Evolutionary conservation across 176 grass and related monocot genomes (phyloP), one percentile per base, ranked within the genome.

Genomic region (Juncus inflexus): DNA sequence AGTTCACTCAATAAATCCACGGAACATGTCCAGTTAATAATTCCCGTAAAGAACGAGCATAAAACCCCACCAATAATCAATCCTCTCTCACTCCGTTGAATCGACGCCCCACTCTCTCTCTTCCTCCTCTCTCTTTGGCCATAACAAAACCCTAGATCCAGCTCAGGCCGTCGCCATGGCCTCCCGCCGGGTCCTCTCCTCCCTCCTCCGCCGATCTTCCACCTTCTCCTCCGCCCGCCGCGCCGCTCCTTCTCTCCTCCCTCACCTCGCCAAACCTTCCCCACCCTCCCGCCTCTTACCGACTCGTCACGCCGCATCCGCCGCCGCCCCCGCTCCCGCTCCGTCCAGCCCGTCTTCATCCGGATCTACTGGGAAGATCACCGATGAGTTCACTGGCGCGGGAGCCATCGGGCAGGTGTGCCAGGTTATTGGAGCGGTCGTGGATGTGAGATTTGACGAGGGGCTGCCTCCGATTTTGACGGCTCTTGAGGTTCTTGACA

Each of bases 381-480:
- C 82, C 1, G 74, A 52, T 3, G 78, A 89, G 68, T 15, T 19
- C 62, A 72, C 81, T 2, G 90, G 83, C 16, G 39, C 77, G 3
- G 76, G 50, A 4, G 77, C 84, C 50, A 84, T 96, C 16, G 84
- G 81, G 0, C 71, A 96, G 52, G 87, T 77, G 0, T 77, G 40
- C 42, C 67, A 95, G 41, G 87, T 95, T 70, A 95, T 86, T 5
- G 90, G 90, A 66, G 90, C 86, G 55, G 86, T 95, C 9, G 86
- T 95, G 19, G 86, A 95, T 76, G 90, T 90, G 61, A 74, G 90
- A 41, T 95, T 86, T 28, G 80, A 86, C 54, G 90, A 86, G 35
- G 90, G 90, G 5, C 75, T 95, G 0, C 90, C 86, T 50, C 83
- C 90, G 67, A 95, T 95, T 71, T 73, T 95, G 38, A 95, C 90